Percentiles rank a stretch among this genome's conserved stretches.
Conservation (phyloP, 192 early-diverging fungal genomes). For the Spizellomyces sp. region DNA sequence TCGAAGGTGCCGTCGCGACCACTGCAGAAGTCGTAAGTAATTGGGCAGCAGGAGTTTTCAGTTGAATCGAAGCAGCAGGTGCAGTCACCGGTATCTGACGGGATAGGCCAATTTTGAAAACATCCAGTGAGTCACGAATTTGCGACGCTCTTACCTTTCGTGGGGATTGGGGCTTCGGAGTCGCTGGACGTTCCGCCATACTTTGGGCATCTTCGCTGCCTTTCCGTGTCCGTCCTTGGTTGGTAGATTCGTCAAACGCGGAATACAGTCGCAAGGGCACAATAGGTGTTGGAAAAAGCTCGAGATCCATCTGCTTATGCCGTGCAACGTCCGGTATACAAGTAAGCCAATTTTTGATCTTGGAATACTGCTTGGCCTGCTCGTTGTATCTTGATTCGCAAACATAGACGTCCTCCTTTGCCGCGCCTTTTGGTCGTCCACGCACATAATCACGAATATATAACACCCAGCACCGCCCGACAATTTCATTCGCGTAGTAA, state of each 20-base stretch:
- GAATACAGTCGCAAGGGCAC: conserved; percentile 14
- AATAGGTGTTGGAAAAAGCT: conserved; percentile 29
- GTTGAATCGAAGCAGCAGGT: too few species aligned
- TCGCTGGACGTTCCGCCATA: too few species aligned
- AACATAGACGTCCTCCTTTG: conserved; percentile 54
- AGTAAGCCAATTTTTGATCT: conserved; percentile 68
- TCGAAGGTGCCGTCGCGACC: too few species aligned
- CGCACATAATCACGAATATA: conserved; percentile 58
- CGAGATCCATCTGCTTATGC: conserved; percentile 25
- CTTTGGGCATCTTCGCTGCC: too few species aligned
- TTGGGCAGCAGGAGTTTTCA: too few species aligned
- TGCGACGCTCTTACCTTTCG: too few species aligned
- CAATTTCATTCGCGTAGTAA: conserved; percentile 54
- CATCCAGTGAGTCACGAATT: too few species aligned
- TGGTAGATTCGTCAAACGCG: not conserved
- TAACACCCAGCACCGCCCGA: conserved; percentile 65
- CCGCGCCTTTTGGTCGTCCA: conserved; percentile 50
- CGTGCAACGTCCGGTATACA: conserved; percentile 52
- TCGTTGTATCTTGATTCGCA: conserved; percentile 70
- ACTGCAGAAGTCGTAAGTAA: too few species aligned
- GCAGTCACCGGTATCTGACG: too few species aligned
- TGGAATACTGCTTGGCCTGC: conserved; percentile 51
- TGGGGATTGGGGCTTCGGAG: too few species aligned
- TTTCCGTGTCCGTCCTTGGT: too few species aligned
- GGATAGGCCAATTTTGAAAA: too few species aligned